These are phyloP conservation scores for Daedaleopsis nitida DNA, from an alignment of 768 basidiomycete genomes.

Conservation along the genomic window DNA sequence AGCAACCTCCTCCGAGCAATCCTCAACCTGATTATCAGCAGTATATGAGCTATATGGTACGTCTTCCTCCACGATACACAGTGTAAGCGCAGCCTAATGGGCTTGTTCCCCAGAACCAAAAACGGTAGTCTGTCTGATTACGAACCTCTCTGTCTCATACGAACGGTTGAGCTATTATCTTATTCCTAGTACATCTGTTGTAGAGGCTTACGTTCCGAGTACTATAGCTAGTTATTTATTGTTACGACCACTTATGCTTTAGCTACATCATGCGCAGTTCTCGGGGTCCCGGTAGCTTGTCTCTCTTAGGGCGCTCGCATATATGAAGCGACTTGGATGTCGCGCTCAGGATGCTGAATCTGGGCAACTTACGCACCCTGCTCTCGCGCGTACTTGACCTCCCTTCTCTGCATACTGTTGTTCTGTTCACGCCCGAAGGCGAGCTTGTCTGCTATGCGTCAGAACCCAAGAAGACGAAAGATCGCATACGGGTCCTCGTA, in stretches of 20 bases:
- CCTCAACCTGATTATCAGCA: constrained; percentile 55
- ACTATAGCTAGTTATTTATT: neutral
- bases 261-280: neutral
- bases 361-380: constrained; percentile 65
- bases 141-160: neutral
- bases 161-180: constrained; percentile 1
- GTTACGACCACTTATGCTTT: neutral
- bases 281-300: neutral
- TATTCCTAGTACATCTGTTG: constrained; percentile 16
- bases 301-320: neutral
- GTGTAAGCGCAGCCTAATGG: neutral
- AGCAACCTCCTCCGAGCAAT: constrained; percentile 40
- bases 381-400: constrained; percentile 63
- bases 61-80: constrained; percentile 21
- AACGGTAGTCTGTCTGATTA: constrained; percentile 1
- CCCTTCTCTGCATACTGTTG: constrained; percentile 67
- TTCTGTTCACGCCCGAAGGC: constrained; percentile 72
- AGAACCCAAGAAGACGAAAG: constrained; percentile 59
- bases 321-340: neutral
- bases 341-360: constrained; percentile 60
- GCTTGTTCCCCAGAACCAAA: constrained; percentile 1
- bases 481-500: constrained; percentile 71
- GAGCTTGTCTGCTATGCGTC: constrained; percentile 70
- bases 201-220: constrained; percentile 1
- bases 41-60: constrained; percentile 69